A percentile compares a stretch with the other conserved stretches of the same genome.
These are phyloP conservation scores for Chlamydomonas incerta DNA, from an alignment of 139 green algal species.

Conservation along the genomic window DNA sequence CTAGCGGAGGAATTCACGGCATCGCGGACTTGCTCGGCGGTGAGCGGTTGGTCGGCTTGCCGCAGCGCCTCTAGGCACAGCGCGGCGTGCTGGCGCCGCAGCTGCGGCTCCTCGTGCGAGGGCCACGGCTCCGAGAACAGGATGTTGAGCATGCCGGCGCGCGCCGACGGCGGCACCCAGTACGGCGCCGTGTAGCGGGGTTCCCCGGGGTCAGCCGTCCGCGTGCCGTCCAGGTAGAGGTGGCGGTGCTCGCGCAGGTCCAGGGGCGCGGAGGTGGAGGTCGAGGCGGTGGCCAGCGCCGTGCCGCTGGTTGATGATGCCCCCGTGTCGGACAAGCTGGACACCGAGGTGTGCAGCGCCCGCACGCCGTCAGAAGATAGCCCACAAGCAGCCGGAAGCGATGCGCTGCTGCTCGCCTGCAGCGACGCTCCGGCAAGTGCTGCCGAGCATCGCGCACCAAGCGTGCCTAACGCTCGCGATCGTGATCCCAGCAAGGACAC, in stretches of 20 bases:
- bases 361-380: too few relatives aligned
- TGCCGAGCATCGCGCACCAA: too few relatives aligned
- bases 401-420: too few relatives aligned
- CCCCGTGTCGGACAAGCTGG: too few relatives aligned
- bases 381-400: too few relatives aligned
- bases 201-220: slow-evolving; percentile 23
- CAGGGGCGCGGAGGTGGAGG: not conserved
- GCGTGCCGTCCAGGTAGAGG: slow-evolving; percentile 6
- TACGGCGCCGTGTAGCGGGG: slow-evolving; percentile 28
- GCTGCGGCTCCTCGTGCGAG: slow-evolving; percentile 6
- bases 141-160: not conserved
- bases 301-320: too few relatives aligned
- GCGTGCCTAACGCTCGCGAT: too few relatives aligned
- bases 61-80: slow-evolving; percentile 1
- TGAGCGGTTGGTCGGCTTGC: not conserved
- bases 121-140: slow-evolving; percentile 38
- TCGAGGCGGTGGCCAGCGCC: not conserved
- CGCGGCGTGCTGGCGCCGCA: not conserved
- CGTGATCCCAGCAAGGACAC: too few relatives aligned
- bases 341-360: too few relatives aligned
- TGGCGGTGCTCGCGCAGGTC: too few relatives aligned
- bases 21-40: slow-evolving; percentile 6
- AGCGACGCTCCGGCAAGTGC: too few relatives aligned
- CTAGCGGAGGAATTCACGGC: not conserved
- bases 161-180: slow-evolving; percentile 20